Base-by-base conservation (phyloP, 2,329 filamentous ascomycete species). In the Penicillium polonicum region DNA sequence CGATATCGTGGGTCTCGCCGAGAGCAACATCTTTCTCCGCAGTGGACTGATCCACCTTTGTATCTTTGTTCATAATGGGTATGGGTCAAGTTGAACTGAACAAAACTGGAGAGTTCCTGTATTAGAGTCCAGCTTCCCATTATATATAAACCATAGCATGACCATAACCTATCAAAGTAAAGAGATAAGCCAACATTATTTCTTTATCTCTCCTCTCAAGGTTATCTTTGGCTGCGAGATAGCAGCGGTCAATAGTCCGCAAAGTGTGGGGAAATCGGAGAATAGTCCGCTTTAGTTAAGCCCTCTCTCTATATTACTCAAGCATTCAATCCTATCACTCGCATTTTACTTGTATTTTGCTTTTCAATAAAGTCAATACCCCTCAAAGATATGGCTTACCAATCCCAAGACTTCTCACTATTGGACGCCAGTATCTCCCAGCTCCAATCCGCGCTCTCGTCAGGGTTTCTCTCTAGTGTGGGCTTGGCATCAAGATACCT, bases 341-440 rank as follows among this genome's bases (percentile, higher is more conserved):
- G 23, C 17, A 12, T 49, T 25, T 27, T 9, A 21, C 2, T 41
- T 25, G 12, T 4, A 27, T 50, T 31, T 31, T 33, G 12, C 12
- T 15, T 13, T 41, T 10, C n/a, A 17, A 21, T 5, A 33, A 38
- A 35, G 13, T 8, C 9, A 39, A 38, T 17, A 21, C 2, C 19
- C 29, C 13, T n/a, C 29, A 19, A 15, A 33, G 52, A 12, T 12
- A 65, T 66, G 64, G n/a, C 52, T 44, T 54, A 43, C 17, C 5
- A 49, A 49, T 10, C 15, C 17, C 36, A 55, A 38, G 49, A 51
- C 5, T 60, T 69, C 33, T 66, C 46, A 55, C 71, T 82, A 27
- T 73, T 82, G n/a, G 80, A 82, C 62, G 78, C 80, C 38, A 77
- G 69, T 56, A 80, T 83, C 48, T 65, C 70, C 5, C 75, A 80